Evolutionary conservation across 352 stramenopile genomes (phyloP), one percentile per base, ranked within the genome.

Genomic region (Phytophthora quininea): DNA sequence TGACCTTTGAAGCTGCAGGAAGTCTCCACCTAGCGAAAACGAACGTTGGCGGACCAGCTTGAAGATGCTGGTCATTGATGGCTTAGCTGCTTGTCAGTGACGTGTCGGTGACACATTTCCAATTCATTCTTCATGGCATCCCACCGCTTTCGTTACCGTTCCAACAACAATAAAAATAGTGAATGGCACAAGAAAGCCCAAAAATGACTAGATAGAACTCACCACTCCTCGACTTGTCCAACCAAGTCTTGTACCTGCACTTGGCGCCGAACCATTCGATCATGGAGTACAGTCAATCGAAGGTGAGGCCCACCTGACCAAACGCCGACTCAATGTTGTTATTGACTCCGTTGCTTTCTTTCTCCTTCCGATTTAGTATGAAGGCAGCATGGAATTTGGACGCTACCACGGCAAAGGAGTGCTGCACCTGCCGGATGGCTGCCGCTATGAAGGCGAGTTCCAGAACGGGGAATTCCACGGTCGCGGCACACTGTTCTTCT

Each of bases 391-490:
- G 19, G 76, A 78, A 35, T 92, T 90, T 50, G 82, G 84, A 14
- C 80, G 84, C 4, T 90, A 80, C 63, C 83, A 80, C n/a, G 82
- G 84, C 0, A 72, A 78, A 4, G 84, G 82, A 4, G 74, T 82
- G 32, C 54, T 92, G 31, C 71, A 89, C 19, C 69, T 92, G 11
- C 47, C 78, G 3, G 80, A 92, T 42, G 85, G 85, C 12, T 88
- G 79, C 10, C 77, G 79, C 6, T 95, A 95, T 69, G 87, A 95
- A 73, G 85, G 87, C 37, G 87, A 93, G 51, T 95, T 93, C 62
- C 64, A 78, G 32, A 91, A 95, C 24, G 87, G 87, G 3, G 78
- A 91, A 27, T 95, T 95, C 64, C 87, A 95, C 50, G 87, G 87
- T 31, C 80, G 71, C 9, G 87, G 87, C 9, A 92, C 79, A 30